Conservation (phyloP, 257 asterid species). For the Capsicum pubescens region DNA sequence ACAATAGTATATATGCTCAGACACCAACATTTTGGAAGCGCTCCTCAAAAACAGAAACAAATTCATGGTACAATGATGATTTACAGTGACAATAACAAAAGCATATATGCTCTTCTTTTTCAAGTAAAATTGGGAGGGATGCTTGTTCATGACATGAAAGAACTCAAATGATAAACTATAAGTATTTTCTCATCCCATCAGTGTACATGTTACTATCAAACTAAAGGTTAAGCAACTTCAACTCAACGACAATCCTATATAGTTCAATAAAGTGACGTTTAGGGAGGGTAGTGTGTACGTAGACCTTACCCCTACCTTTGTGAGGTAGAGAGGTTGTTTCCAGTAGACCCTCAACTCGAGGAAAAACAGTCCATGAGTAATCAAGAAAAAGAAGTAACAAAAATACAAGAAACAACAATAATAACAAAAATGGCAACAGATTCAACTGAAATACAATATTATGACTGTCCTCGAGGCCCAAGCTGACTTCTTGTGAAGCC, state of each 20-base stretch:
- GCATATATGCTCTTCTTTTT: background rate
- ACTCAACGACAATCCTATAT: too few relatives aligned
- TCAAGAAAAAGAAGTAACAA: too few relatives aligned
- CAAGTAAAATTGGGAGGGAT: background rate
- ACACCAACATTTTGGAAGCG: background rate
- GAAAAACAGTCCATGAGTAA: too few relatives aligned
- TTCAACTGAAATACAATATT: background rate
- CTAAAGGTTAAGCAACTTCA: background rate
- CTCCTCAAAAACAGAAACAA: background rate
- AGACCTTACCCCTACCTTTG: too few relatives aligned
- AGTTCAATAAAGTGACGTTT: too few relatives aligned
- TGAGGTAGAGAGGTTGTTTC: too few relatives aligned
- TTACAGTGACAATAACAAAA: background rate
- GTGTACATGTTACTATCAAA: background rate
- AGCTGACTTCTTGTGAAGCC: too few relatives aligned
- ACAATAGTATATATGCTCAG: background rate
- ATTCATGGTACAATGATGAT: constrained; percentile 9
- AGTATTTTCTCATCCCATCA: background rate
- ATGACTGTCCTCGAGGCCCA: too few relatives aligned
- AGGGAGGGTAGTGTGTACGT: too few relatives aligned
- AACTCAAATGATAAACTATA: background rate
- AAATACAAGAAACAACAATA: too few relatives aligned
- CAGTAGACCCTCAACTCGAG: too few relatives aligned
- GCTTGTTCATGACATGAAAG: background rate
- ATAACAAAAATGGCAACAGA: background rate